Percentiles rank a stretch among this genome's conserved stretches.
Evolutionary conservation across 176 grass and related monocot genomes (phyloP).

Genomic region (Oryza australiensis): DNA sequence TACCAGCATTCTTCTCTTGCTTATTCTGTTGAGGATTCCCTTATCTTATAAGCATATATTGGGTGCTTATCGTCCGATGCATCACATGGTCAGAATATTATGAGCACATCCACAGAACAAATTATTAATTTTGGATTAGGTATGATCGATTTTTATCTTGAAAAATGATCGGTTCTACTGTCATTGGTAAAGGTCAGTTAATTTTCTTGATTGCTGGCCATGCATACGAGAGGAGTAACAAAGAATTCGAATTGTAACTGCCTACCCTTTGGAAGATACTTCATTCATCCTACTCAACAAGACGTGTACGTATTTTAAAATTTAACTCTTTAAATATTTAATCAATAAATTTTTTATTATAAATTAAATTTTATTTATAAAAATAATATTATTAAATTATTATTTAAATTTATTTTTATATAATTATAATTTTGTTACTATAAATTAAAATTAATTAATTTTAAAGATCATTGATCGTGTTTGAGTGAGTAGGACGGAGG

Average conservation of each 20-base stretch:
- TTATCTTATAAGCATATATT: slow-evolving; percentile 21
- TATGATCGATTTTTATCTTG: background rate
- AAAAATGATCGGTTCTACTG: background rate
- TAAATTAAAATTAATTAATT: too few species aligned
- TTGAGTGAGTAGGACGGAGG: too few species aligned
- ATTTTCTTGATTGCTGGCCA: background rate
- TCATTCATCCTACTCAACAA: too few species aligned
- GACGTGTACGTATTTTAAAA: too few species aligned
- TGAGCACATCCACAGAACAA: slow-evolving; percentile 8
- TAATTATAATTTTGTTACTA: too few species aligned
- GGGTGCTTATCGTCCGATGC: background rate
- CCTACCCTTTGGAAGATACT: too few species aligned
- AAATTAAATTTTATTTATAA: too few species aligned
- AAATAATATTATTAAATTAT: too few species aligned
- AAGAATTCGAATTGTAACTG: background rate
- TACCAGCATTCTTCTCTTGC: background rate
- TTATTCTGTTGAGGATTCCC: background rate
- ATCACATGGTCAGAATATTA: slow-evolving; percentile 11
- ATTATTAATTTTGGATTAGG: background rate
- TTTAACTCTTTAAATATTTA: too few species aligned
- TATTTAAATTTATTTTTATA: too few species aligned
- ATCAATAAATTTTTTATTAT: too few species aligned
- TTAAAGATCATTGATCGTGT: too few species aligned
- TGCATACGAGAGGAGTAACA: background rate
- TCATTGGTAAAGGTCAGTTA: background rate